phyloP scores from a whole-genome alignment of 2,329 filamentous ascomycete genomes.

The Incumbomyces delicatus region DNA sequence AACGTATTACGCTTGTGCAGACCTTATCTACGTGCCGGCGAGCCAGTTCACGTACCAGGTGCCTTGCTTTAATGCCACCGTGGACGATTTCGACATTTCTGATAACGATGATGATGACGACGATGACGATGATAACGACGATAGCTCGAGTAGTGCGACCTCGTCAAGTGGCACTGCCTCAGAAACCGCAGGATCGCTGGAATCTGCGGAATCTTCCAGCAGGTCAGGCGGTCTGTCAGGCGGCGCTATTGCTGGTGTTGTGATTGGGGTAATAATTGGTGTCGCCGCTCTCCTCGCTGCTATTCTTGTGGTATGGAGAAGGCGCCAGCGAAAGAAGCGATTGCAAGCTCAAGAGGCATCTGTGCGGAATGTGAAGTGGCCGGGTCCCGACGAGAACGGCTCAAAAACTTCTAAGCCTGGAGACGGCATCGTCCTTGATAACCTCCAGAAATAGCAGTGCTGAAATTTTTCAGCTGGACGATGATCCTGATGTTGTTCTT shows the following conservation, averaged over 20 bases:
- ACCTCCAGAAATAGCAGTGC: neutral
- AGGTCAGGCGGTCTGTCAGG: constrained; percentile 27
- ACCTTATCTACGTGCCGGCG: constrained; percentile 35
- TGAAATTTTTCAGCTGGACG: too few species aligned
- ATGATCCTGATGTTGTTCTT: too few species aligned
- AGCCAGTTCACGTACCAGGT: constrained; percentile 32
- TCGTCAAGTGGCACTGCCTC: neutral
- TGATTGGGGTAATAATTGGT: constrained; percentile 17
- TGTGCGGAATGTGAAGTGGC: constrained; percentile 14
- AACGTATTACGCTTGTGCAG: constrained; percentile 40
- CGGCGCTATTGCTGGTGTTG: constrained; percentile 36
- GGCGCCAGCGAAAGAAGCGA: constrained; percentile 11
- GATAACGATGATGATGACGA: constrained; percentile 11
- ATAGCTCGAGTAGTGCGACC: neutral
- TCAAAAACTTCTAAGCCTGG: neutral
- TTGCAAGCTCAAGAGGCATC: constrained; percentile 12
- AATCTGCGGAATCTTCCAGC: constrained; percentile 11
- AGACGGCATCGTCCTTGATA: neutral
- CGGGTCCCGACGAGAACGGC: neutral
- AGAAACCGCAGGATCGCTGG: constrained; percentile 1
- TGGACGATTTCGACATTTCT: constrained; percentile 25
- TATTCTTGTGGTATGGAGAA: constrained; percentile 12
- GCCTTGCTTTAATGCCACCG: constrained; percentile 40
- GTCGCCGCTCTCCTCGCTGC: constrained; percentile 7
- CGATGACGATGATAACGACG: too few species aligned